Base-by-base conservation (phyloP, 495 filamentous ascomycete genomes). In the Sordaria brevicollis region DNA sequence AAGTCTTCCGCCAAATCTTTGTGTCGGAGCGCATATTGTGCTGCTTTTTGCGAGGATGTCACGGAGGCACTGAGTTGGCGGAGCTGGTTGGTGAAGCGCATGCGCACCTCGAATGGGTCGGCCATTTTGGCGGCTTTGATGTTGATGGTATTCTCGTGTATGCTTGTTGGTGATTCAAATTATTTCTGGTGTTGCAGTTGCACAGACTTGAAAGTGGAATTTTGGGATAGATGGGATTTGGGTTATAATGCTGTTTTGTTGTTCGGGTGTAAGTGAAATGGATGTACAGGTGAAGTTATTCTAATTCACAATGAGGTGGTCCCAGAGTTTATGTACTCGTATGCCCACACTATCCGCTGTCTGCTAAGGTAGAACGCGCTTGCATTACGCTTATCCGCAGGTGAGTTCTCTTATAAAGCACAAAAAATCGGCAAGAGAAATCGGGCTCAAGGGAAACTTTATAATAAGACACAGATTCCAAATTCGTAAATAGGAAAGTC, bases 101-200 rank as follows among this genome's bases (percentile, higher is more conserved):
- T 93, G 75, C 95, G 94, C 69, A 97, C 94, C 83, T 98, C 94
- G 82, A 99, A 99, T 1, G 95, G 95, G 82, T 99, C 95, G 65
- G 89, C 90, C 91, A 96, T 95, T 54, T 67, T 74, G 70, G 17
- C 62, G 54, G 67, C 11, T 35, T 68, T 70, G 21, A 15, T 33
- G 35, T 65, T 35, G 8, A 25, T 67, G 41, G 5, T 69, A n/a
- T 54, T 41, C 31, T 33, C 43, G 5, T 54, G 54, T 36, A n/a
- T 33, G 8, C n/a, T 65, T 36, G 21, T 6, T 31, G n/a, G 17
- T 66, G 31, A 17, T 21, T 41, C 39, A 65, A 72, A n/a, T n/a
- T 43, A 2, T 2, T 8, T 65, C 7, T 41, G 21, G 49, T 68
- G 35, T 65, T 68, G 72, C 68, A 68, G 70, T 74, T 8, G 43